A percentile compares a stretch with the other conserved stretches of the same genome.
phyloP scores from a whole-genome alignment of 2,329 filamentous ascomycete species.

The Camillea tinctor region DNA sequence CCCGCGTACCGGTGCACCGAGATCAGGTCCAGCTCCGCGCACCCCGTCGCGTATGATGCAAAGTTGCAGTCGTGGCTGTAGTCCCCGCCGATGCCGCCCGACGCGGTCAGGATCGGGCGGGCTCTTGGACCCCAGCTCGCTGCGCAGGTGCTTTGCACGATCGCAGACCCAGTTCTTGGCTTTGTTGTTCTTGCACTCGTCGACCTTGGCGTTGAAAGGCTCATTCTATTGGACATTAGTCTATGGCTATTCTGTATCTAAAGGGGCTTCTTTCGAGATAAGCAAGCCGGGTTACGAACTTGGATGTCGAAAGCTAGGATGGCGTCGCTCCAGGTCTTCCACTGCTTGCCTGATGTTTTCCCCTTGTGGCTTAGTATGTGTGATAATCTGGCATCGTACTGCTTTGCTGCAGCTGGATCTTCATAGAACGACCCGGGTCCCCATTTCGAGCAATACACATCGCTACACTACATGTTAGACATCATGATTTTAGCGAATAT shows the following conservation, averaged over 20 bases:
- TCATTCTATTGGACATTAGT: constrained; percentile 28
- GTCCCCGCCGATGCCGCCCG: constrained; percentile 34
- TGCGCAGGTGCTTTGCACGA: constrained; percentile 27
- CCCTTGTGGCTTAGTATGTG: constrained; percentile 34
- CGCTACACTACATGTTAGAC: constrained; percentile 8
- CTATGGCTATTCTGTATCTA: too few species aligned
- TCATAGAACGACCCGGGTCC: constrained; percentile 30
- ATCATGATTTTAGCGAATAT: not conserved
- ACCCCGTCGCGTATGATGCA: constrained; percentile 25
- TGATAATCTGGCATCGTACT: constrained; percentile 31
- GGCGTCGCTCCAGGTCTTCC: constrained; percentile 33
- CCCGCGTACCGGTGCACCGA: constrained; percentile 30
- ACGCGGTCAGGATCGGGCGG: constrained; percentile 31
- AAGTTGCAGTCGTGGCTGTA: constrained; percentile 31
- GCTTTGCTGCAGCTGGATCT: constrained; percentile 27
- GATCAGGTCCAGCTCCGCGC: constrained; percentile 29
- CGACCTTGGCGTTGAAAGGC: constrained; percentile 27
- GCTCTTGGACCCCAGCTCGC: constrained; percentile 24
- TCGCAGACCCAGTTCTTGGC: constrained; percentile 31
- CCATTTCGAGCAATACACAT: constrained; percentile 19
- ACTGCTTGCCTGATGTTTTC: constrained; percentile 28
- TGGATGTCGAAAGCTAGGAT: constrained; percentile 36
- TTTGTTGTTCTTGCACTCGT: constrained; percentile 23
- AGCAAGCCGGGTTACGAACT: constrained; percentile 6
- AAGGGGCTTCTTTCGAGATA: not conserved